Evolutionary conservation across 2,329 filamentous ascomycete species (phyloP).

Genomic region (Fusarium ambrosium): DNA sequence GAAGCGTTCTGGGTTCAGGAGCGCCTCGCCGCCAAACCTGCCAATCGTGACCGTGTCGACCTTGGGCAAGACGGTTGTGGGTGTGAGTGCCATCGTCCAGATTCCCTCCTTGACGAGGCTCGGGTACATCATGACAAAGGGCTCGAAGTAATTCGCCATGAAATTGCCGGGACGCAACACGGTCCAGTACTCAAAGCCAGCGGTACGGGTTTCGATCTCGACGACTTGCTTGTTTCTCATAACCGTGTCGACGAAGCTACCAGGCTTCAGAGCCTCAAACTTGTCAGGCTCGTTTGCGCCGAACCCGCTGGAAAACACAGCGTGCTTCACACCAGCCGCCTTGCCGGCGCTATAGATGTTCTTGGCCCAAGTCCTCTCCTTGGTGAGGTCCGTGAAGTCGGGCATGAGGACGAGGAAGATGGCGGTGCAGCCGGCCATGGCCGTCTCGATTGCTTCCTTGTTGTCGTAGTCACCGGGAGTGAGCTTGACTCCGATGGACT

Average conservation of each 20-base stretch:
- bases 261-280: slow-evolving; percentile 45
- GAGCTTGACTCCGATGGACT: slow-evolving; percentile 51
- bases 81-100: slow-evolving; percentile 53
- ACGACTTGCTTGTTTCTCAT: slow-evolving; percentile 57
- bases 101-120: slow-evolving; percentile 55
- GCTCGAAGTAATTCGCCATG: slow-evolving; percentile 64
- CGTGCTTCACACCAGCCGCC: slow-evolving; percentile 53
- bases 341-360: slow-evolving; percentile 54
- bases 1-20: slow-evolving; percentile 59
- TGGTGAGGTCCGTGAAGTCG: slow-evolving; percentile 47
- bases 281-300: slow-evolving; percentile 48
- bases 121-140: slow-evolving; percentile 56
- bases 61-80: slow-evolving; percentile 56
- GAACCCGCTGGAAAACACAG: slow-evolving; percentile 55
- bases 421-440: slow-evolving; percentile 48
- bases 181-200: slow-evolving; percentile 60
- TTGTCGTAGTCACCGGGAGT: slow-evolving; percentile 53
- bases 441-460: slow-evolving; percentile 45
- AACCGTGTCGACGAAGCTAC: slow-evolving; percentile 47
- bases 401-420: slow-evolving; percentile 54
- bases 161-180: slow-evolving; percentile 65
- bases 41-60: slow-evolving; percentile 64
- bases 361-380: slow-evolving; percentile 49
- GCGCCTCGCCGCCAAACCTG: slow-evolving; percentile 57
- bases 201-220: slow-evolving; percentile 54